A percentile compares a stretch with the other conserved stretches of the same genome.
Conservation (phyloP, 2,329 filamentous ascomycete species). For the Amylocarpus encephaloides region DNA sequence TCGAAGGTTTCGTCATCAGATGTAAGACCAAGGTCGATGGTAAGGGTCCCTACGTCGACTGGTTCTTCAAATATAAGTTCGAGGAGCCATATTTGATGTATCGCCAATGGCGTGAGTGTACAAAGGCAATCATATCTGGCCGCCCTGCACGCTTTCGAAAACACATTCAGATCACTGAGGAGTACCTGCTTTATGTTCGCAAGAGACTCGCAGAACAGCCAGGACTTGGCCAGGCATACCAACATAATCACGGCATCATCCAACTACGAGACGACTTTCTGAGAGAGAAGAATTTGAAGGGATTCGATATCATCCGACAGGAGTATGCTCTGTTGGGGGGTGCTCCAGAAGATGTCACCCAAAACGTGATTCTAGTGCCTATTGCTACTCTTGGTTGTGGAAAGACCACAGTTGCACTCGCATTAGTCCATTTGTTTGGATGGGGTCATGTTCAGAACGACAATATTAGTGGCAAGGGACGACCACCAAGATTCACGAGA, state of each 20-base stretch:
- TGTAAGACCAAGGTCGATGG: conserved; percentile 60
- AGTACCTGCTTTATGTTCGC: conserved; percentile 80
- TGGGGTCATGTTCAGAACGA: conserved; percentile 97
- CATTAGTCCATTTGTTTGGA: conserved; percentile 72
- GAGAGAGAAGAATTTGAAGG: conserved; percentile 73
- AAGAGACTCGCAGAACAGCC: conserved; percentile 64
- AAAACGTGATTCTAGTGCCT: conserved; percentile 76
- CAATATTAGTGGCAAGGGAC: conserved; percentile 76
- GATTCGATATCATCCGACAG: conserved; percentile 77
- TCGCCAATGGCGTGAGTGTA: conserved; percentile 96
- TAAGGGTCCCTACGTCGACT: conserved; percentile 64
- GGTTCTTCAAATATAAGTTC: conserved; percentile 99
- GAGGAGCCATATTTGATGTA: conserved; percentile 99
- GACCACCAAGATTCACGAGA: conserved; percentile 71
- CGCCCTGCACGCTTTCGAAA: conserved; percentile 75
- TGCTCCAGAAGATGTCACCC: conserved; percentile 47
- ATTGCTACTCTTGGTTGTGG: conserved; percentile 93
- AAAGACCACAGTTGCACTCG: conserved; percentile 87
- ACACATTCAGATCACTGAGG: conserved; percentile 81
- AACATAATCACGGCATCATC: conserved; percentile 91
- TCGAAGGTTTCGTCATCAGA: conserved; percentile 93
- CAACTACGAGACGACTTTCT: conserved; percentile 83
- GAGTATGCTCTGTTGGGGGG: conserved; percentile 51
- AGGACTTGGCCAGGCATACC: conserved; percentile 64
- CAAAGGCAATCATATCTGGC: conserved; percentile 76